Evolutionary conservation across 768 basidiomycete genomes (phyloP).

Genomic region (Boletellus ananiceps): DNA sequence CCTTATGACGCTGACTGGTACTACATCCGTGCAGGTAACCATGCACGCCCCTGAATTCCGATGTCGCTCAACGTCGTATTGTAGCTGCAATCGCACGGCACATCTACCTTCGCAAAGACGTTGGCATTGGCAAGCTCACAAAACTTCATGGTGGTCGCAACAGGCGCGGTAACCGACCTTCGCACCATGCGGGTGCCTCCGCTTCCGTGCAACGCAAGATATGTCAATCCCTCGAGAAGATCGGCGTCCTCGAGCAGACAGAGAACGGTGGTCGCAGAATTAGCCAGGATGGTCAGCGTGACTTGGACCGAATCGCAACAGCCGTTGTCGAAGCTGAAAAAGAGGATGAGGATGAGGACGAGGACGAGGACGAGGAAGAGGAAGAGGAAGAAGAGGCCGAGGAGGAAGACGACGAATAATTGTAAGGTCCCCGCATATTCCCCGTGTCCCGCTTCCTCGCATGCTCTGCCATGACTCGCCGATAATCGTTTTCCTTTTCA

Average conservation of each 20-base stretch:
- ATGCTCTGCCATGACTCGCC: slow-evolving; percentile 20
- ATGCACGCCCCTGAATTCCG: not conserved
- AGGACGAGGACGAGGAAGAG: slow-evolving; percentile 65
- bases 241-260: slow-evolving; percentile 92
- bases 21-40: slow-evolving; percentile 95
- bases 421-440: slow-evolving; percentile 10
- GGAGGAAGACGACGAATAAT: slow-evolving; percentile 49
- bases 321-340: slow-evolving; percentile 77
- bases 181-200: slow-evolving; percentile 86
- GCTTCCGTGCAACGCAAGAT: slow-evolving; percentile 90
- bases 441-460: slow-evolving; percentile 17
- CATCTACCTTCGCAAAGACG: slow-evolving; percentile 98
- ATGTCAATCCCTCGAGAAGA: slow-evolving; percentile 97
- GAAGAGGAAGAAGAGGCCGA: slow-evolving; percentile 68
- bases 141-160: slow-evolving; percentile 97
- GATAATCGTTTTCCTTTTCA: slow-evolving; percentile 18
- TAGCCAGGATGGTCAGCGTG: slow-evolving; percentile 93
- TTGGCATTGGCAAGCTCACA: slow-evolving; percentile 87
- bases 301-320: slow-evolving; percentile 90
- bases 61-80: not conserved
- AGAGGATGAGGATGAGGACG: slow-evolving; percentile 72
- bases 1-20: slow-evolving; percentile 99
- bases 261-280: slow-evolving; percentile 95
- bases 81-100: slow-evolving; percentile 94
- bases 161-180: slow-evolving; percentile 93